phyloP scores from a whole-genome alignment of 768 basidiomycete species.

The Boletus rufocinnamomeus region DNA sequence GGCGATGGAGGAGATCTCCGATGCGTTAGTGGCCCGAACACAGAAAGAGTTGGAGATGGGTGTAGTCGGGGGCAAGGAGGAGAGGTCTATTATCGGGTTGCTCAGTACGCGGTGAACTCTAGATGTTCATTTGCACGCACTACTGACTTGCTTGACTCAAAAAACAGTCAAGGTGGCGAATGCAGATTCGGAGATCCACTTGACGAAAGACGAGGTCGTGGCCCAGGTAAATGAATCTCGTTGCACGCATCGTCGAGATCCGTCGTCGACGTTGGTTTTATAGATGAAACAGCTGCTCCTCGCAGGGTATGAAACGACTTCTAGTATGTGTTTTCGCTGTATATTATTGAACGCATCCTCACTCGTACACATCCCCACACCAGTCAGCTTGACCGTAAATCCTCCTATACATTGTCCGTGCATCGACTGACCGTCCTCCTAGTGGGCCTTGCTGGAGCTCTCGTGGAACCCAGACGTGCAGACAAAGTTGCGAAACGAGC shows the following conservation, averaged over 20 bases:
- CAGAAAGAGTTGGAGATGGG: slow-evolving; percentile 33
- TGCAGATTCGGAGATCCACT: slow-evolving; percentile 21
- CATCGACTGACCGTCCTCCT: neutral
- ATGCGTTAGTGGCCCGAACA: slow-evolving; percentile 39
- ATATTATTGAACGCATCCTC: neutral
- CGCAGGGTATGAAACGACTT: slow-evolving; percentile 26
- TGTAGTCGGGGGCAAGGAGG: slow-evolving; percentile 22
- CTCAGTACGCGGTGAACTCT: slow-evolving; percentile 15
- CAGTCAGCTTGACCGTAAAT: slow-evolving; percentile 23
- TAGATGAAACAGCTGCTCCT: slow-evolving; percentile 23
- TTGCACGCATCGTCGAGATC: too few species aligned
- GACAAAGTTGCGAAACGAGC: slow-evolving; percentile 49
- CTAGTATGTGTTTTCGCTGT: slow-evolving; percentile 11
- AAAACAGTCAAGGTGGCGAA: slow-evolving; percentile 39
- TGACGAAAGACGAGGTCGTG: slow-evolving; percentile 32
- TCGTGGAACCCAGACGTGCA: slow-evolving; percentile 47
- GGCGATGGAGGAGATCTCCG: slow-evolving; percentile 42
- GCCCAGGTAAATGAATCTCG: slow-evolving; percentile 19
- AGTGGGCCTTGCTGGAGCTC: slow-evolving; percentile 63
- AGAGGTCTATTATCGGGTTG: slow-evolving; percentile 29
- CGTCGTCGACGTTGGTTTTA: neutral
- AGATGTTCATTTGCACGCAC: slow-evolving; percentile 19
- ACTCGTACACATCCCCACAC: neutral
- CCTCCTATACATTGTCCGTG: neutral
- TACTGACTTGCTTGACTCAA: neutral